Evolutionary conservation across 2,329 filamentous ascomycete genomes (phyloP).

Genomic region (Alternaria solani): DNA sequence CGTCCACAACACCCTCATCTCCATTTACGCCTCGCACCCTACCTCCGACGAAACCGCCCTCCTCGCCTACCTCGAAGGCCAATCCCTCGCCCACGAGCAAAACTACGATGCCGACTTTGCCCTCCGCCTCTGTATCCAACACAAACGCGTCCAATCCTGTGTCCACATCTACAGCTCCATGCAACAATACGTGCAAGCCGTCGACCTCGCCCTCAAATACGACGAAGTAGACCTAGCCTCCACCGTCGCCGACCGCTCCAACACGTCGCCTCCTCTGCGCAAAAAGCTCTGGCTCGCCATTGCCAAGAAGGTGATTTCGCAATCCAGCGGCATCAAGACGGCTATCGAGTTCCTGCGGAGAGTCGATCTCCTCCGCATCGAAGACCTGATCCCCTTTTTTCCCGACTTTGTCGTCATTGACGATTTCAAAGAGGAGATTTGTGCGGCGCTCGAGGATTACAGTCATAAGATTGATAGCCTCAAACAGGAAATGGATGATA

Average conservation of each 20-base stretch:
- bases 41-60: conserved; percentile 85
- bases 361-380: conserved; percentile 90
- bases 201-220: conserved; percentile 90
- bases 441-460: conserved; percentile 90
- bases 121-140: conserved; percentile 90
- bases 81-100: conserved; percentile 76
- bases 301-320: conserved; percentile 89
- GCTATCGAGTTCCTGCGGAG: conserved; percentile 93
- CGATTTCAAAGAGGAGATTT: conserved; percentile 99
- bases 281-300: conserved; percentile 97
- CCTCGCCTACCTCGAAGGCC: conserved; percentile 86
- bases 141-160: conserved; percentile 90
- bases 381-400: conserved; percentile 98
- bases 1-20: conserved; percentile 95
- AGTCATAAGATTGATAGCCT: conserved; percentile 86
- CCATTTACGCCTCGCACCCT: conserved; percentile 88
- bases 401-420: conserved; percentile 98
- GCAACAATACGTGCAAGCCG: conserved; percentile 91
- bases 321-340: conserved; percentile 80
- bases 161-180: conserved; percentile 98
- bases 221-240: conserved; percentile 89
- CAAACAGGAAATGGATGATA: conserved; percentile 95
- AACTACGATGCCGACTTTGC: conserved; percentile 96
- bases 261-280: conserved; percentile 78
- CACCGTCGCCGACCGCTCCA: conserved; percentile 85